A percentile compares a stretch with the other conserved stretches of the same genome.
phyloP scores from a whole-genome alignment of 2,329 filamentous ascomycete species.

The Sphaerulina vaccinii region DNA sequence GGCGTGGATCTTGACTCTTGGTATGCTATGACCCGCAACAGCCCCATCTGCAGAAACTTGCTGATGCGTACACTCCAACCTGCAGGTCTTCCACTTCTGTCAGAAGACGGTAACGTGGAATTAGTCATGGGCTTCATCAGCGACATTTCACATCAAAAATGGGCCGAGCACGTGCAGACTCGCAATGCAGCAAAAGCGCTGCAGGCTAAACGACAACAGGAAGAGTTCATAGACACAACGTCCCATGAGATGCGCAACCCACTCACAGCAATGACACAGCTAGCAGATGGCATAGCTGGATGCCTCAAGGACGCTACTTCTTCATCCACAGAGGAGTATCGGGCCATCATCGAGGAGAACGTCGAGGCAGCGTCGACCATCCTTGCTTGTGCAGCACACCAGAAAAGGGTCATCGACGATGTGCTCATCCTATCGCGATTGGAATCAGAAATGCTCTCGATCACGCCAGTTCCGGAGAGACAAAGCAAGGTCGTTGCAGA shows the following conservation, averaged over 20 bases:
- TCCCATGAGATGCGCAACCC: conserved; percentile 39
- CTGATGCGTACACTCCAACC: no score
- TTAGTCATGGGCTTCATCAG: conserved; percentile 27
- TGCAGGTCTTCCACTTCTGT: conserved; percentile 20
- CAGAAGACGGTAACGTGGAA: conserved; percentile 24
- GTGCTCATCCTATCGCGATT: conserved; percentile 45
- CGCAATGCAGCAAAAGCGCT: conserved; percentile 21
- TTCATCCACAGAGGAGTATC: not conserved
- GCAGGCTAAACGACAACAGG: conserved; percentile 32
- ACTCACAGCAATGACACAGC: conserved; percentile 44
- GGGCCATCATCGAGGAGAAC: conserved; percentile 16
- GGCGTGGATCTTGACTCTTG: conserved; percentile 23
- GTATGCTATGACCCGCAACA: no score
- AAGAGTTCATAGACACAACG: conserved; percentile 22
- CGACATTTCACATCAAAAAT: conserved; percentile 35
- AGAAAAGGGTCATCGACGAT: conserved; percentile 28
- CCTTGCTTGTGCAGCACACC: conserved; percentile 33
- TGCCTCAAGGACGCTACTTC: conserved; percentile 12
- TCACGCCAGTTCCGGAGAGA: conserved; percentile 40
- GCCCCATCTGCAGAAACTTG: no score
- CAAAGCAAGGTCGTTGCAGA: conserved; percentile 36
- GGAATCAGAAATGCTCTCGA: conserved; percentile 37
- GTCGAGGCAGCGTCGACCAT: conserved; percentile 34
- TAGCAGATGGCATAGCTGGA: conserved; percentile 42
- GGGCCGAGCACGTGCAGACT: conserved; percentile 29